Base-by-base conservation (phyloP, 2,329 filamentous ascomycete genomes). In the Pseudophaeomoniella oleicola region DNA sequence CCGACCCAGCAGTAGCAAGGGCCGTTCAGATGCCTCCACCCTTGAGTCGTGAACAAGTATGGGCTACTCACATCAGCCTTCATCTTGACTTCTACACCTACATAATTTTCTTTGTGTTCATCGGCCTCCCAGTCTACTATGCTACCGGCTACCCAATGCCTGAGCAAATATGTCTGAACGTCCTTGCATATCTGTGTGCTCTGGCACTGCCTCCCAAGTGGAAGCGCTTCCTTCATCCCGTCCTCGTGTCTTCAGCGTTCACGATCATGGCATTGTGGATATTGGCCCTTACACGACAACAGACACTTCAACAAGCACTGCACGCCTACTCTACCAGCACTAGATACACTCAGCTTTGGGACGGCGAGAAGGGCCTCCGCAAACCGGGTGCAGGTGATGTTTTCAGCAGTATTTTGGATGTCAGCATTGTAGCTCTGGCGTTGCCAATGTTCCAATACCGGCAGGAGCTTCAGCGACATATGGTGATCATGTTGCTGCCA, bases 371-470 rank as follows among this genome's bases (percentile, higher is more conserved):
- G 17, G 38, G 51, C 14, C 38, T 55, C 2, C 37, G 40, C 3
- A 45, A 52, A 2, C 69, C 71, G 0, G 72, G 72, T 5, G 71
- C 72, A 0, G 72, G 69, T 14, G 71, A 77, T 44, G 47, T 76
- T 15, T 65, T 76, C 41, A 55, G 60, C 42, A 69, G 63, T 30
- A 51, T 68, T 4, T 61, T 77, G 2, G 72, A 77, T 46, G 71
- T 69, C 4, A 63, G 62, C 42, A 76, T 77, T 43, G 67, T 76
- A 0, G 62, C 69, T 2, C 62, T 77, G 2, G 71, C 72, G 2
- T 53, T 77, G 13, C 71, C 72, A 1, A 76, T 76, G 69, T 75
- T 69, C 49, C 65, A 68, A 38, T 75, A 75, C 53, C 65, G 71
- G 3, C 59, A 64, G 29, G 71, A 76, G 54, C 60, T 77, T 11